Conservation (phyloP, 768 basidiomycete genomes). For the Mycena floridula region DNA sequence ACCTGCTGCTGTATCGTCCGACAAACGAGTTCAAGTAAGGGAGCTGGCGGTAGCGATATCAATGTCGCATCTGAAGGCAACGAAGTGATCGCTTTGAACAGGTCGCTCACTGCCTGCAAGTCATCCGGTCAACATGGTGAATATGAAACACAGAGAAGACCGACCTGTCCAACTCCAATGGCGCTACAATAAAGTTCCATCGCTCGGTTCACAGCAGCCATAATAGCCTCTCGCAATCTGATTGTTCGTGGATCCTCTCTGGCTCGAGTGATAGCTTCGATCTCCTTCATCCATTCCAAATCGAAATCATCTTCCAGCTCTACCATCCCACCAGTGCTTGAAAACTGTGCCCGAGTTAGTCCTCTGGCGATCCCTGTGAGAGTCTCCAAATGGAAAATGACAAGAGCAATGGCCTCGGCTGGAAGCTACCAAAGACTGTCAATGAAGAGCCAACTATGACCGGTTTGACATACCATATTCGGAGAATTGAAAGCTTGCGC, state of each 20-base stretch:
- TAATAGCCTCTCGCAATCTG: conserved; percentile 61
- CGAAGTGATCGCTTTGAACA: conserved; percentile 82
- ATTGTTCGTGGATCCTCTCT: conserved; percentile 59
- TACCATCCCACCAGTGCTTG: conserved; percentile 29
- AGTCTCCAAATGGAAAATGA: conserved; percentile 71
- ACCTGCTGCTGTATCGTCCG: conserved; percentile 63
- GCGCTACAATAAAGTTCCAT: conserved; percentile 79
- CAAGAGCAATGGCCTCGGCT: conserved; percentile 61
- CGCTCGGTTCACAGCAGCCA: conserved; percentile 49
- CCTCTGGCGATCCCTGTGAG: conserved; percentile 85
- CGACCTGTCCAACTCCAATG: conserved; percentile 68
- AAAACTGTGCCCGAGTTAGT: conserved; percentile 65
- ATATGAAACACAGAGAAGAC: conserved; percentile 21
- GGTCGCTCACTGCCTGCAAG: conserved; percentile 66
- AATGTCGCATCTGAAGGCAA: conserved; percentile 73
- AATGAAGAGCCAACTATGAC: no score
- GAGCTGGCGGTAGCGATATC: conserved; percentile 74
- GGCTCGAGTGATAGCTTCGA: conserved; percentile 50
- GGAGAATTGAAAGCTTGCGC: conserved; percentile 54
- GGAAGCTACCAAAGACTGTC: conserved; percentile 51
- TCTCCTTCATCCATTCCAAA: conserved; percentile 44
- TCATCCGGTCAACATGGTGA: not conserved
- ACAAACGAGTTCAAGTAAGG: conserved; percentile 76
- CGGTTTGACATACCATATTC: no score
- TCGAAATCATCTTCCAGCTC: conserved; percentile 21